Percentiles rank a stretch among this genome's conserved stretches.
Conservation (phyloP, 139 green algal species). For the Gonium pectorale region DNA sequence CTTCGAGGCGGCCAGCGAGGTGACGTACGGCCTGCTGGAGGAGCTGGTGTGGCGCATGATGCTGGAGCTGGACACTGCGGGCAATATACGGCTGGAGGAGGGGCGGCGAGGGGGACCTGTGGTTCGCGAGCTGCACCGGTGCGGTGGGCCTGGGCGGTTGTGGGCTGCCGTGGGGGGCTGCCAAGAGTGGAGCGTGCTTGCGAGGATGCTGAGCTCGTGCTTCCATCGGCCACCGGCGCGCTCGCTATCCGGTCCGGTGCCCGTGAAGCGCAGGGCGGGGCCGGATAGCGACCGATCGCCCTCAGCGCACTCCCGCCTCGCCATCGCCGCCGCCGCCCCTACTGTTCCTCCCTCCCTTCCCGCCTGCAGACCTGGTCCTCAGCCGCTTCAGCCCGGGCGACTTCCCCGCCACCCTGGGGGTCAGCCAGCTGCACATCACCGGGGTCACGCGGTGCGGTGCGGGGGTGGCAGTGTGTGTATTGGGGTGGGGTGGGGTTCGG, state of each 20-base stretch:
- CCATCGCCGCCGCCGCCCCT: background rate
- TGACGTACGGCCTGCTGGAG: slow-evolving; percentile 51
- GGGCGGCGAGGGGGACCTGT: slow-evolving; percentile 67
- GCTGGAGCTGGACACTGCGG: slow-evolving; percentile 79
- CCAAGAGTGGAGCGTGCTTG: background rate
- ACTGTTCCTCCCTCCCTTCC: too few species aligned
- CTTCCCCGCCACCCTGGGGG: slow-evolving; percentile 41
- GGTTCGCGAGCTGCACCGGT: slow-evolving; percentile 71
- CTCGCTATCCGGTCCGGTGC: too few species aligned
- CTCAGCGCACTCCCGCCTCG: too few species aligned
- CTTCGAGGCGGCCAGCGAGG: slow-evolving; percentile 36
- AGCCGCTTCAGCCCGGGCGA: slow-evolving; percentile 53
- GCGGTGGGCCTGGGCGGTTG: too few species aligned
- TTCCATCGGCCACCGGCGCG: too few species aligned
- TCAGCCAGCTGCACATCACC: slow-evolving; percentile 42
- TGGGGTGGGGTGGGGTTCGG: background rate
- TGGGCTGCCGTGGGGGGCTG: background rate
- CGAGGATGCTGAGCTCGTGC: too few species aligned
- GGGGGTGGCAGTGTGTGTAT: background rate
- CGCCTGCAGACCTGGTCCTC: slow-evolving; percentile 48
- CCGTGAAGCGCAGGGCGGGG: too few species aligned
- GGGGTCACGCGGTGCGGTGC: slow-evolving; percentile 42
- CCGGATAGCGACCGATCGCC: too few species aligned
- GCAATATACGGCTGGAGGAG: slow-evolving; percentile 87
- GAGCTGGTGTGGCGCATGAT: slow-evolving; percentile 64